Evolutionary conservation across 768 basidiomycete genomes (phyloP).

Genomic region (Pisolithus albus): DNA sequence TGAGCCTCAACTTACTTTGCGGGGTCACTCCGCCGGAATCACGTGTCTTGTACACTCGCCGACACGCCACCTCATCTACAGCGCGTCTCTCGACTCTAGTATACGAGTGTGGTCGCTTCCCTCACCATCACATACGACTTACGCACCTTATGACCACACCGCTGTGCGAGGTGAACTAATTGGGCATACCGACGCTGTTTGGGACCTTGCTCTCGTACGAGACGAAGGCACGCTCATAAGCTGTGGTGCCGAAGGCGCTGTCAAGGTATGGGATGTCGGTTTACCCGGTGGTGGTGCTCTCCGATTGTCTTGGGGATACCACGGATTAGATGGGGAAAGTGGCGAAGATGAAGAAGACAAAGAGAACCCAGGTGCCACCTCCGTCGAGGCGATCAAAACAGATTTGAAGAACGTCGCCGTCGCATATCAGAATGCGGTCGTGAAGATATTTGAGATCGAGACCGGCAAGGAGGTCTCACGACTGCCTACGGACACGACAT

Average conservation of each 20-base stretch:
- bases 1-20: conserved; percentile 88
- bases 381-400: conserved; percentile 75
- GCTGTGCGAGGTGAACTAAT: conserved; percentile 73
- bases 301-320: conserved; percentile 74
- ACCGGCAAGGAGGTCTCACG: conserved; percentile 70
- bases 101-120: conserved; percentile 90
- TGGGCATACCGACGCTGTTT: conserved; percentile 93
- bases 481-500: conserved; percentile 52
- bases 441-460: conserved; percentile 90
- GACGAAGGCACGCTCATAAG: conserved; percentile 82
- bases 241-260: conserved; percentile 83
- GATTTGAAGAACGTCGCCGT: conserved; percentile 86
- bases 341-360: conserved; percentile 41
- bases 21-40: conserved; percentile 88
- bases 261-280: conserved; percentile 92
- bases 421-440: conserved; percentile 80
- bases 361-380: conserved; percentile 58
- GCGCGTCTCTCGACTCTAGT: conserved; percentile 88
- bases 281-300: conserved; percentile 55
- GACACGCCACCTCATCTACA: conserved; percentile 72
- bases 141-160: conserved; percentile 83
- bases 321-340: conserved; percentile 47
- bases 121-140: conserved; percentile 70
- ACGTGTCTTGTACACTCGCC: conserved; percentile 80
- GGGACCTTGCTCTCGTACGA: conserved; percentile 85